These are phyloP conservation scores for Emmonsiellopsis sp. DNA, from an alignment of 2,329 filamentous ascomycete species.

Conservation along the genomic window DNA sequence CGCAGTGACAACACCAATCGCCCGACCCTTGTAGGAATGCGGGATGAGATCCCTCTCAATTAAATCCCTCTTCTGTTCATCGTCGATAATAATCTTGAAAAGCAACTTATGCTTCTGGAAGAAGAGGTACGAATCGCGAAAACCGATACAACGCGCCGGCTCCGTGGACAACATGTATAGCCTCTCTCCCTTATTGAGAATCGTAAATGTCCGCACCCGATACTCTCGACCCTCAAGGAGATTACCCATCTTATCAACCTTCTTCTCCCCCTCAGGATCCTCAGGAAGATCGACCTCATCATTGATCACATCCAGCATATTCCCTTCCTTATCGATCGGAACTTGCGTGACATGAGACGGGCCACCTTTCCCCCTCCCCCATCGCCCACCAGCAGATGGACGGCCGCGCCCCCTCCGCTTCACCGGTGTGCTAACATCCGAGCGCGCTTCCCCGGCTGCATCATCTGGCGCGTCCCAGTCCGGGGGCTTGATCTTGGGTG, in stretches of 20 bases:
- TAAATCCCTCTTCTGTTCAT: slow-evolving; percentile 93
- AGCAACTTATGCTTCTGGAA: slow-evolving; percentile 96
- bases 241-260: slow-evolving; percentile 83
- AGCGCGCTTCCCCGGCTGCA: slow-evolving; percentile 34
- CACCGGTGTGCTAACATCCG: slow-evolving; percentile 41
- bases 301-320: slow-evolving; percentile 77
- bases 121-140: slow-evolving; percentile 96
- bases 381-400: slow-evolving; percentile 50
- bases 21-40: slow-evolving; percentile 95
- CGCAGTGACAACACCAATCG: slow-evolving; percentile 93
- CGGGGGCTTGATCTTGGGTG: slow-evolving; percentile 72
- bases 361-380: slow-evolving; percentile 63
- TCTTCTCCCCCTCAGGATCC: slow-evolving; percentile 79
- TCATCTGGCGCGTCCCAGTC: slow-evolving; percentile 60
- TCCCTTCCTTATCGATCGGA: slow-evolving; percentile 87
- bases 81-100: slow-evolving; percentile 96
- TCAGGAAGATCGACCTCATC: slow-evolving; percentile 87
- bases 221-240: slow-evolving; percentile 81
- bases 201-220: slow-evolving; percentile 88
- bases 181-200: slow-evolving; percentile 69
- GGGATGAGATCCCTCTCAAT: slow-evolving; percentile 94
- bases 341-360: slow-evolving; percentile 71
- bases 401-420: slow-evolving; percentile 54
- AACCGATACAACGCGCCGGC: slow-evolving; percentile 90
- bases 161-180: slow-evolving; percentile 99